Evolutionary conservation across 2,329 filamentous ascomycete genomes (phyloP), one percentile per base, ranked within the genome.

Genomic region (Penicillium fuscoglaucum): DNA sequence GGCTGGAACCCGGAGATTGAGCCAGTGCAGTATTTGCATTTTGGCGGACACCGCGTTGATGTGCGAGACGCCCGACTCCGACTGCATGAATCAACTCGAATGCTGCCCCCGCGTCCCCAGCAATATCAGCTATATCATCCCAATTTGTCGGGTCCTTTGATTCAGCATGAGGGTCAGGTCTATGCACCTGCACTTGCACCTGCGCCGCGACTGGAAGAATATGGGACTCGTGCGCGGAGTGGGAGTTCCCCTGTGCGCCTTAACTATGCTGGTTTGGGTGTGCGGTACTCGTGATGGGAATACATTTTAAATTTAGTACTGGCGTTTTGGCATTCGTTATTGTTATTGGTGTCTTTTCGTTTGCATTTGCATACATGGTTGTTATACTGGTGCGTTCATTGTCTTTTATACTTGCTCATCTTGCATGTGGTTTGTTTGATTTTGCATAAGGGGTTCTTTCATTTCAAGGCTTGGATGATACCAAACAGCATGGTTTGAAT

Each of bases 171-270:
- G 12, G 61, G 31, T 15, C 58, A 58, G 29, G 13, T 66, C 1
- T 64, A 66, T 59, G 50, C 57, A 1, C 55, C 62, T 17, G 61
- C 57, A 1, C 55, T 61, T 17, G 61, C 57, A 6, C 35, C 35
- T 19, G 37, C 8, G 37, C 61, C 49, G 12, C 55, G 39, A 28
- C 49, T 62, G 12, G 68, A 65, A 31, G 41, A 55, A 12, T 65
- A 66, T 8, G 60, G 52, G 0, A 52, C 58, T 43, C 70, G 72
- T 29, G 52, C 64, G 9, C 65, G 72, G 24, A 74, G 72, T 57
- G 71, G 71, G 5, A 74, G 71, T 52, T 74, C 72, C 9, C 74
- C 74, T 43, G 31, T 68, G 10, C 59, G 60, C 4, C 66, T 70
- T 10, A 59, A 67, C 28, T 66, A 66, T 52, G 57, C 61, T 52